Evolutionary conservation across 2,329 filamentous ascomycete species (phyloP), one percentile per base, ranked within the genome.

Genomic region (Onygenales sp.): DNA sequence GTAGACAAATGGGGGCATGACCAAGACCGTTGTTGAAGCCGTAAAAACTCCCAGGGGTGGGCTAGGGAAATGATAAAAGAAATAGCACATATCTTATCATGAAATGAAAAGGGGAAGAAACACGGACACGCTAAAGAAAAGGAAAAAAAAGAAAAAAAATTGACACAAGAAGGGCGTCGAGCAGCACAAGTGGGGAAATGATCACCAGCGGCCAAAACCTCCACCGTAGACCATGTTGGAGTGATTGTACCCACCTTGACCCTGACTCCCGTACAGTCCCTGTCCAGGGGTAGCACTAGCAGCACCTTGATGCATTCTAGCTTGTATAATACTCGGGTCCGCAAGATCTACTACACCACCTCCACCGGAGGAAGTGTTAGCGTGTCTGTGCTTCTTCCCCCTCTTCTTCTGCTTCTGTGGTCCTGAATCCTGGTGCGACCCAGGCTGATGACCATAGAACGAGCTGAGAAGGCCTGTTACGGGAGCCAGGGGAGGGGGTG

Each of bases 281-380:
- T 93, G 89, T 74, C 87, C 86, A 77, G 85, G 85, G 63, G 66
- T 65, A 66, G 68, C 63, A 81, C 86, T 85, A 75, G 83, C 83
- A 80, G 84, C 87, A 76, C 84, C 86, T 78, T 93, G 88, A 76
- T 94, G 91, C 81, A 95, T 87, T 82, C 91, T 89, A 75, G 89
- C 89, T 80, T 95, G 91, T 81, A 97, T 85, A 82, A 96, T 96
- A 82, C 89, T 95, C 82, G 92, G 92, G 89, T 97, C 91, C 81
- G 88, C 89, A 91, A 95, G 89, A 94, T 97, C 91, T 80, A 94
- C 91, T 92, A 96, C 84, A 80, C 89, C 91, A 57, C 58, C 91
- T 84, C 90, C 91, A 84, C 90, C 95, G 85, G 92, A 97, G 88
- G 91, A 95, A 92, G 92, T 96, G 89, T 96, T 95, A 93, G 90